Evolutionary conservation across 495 filamentous ascomycete species (phyloP), one percentile per base, ranked within the genome.

Genomic region (Podospora comata): DNA sequence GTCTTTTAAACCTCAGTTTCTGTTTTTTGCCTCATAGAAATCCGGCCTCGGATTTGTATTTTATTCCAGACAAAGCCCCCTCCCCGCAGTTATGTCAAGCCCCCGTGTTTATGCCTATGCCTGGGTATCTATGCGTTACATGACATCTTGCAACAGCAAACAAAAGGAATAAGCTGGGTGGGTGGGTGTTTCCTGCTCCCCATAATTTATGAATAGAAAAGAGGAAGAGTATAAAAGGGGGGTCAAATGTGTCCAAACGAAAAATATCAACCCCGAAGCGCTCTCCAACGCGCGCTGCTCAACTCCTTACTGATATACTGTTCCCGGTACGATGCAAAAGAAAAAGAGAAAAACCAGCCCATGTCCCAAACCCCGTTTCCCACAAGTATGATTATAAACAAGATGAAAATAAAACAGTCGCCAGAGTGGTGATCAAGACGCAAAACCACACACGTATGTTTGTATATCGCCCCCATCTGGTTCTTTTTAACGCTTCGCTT

Each of bases 401-500:
- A 62, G 23, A 26, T 54, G 30, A 26, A 26, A 60, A 62, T 62
- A 30, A 30, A 30, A 66, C 61, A 19, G 57, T 55, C 44, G 58
- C 44, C 62, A 9, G 55, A 16, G 48, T 55, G 61, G 48, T 30
- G 26, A 48, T 20, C 60, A 30, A 57, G 2, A 48, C 39, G 39
- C 39, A 48, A 11, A 13, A 11, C 39, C 39, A 48, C 13, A 48
- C 13, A 16, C 9, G 39, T 18, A 48, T 48, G 39, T 48, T 48
- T 48, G 39, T 16, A 23, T 48, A 16, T 48, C 15, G 2, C 39
- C 39, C 39, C 39, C 39, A 16, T 48, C 39, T 48, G 39, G 0
- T 48, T 6, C 39, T 13, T 48, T 3, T 48, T 3, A 48, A 13
- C 13, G 9, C 15, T 48, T 48, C 13, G 39, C 39, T 48, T 16